Evolutionary conservation across 805 yeast genomes (phyloP).

Genomic region (Ogataea methylovora): DNA sequence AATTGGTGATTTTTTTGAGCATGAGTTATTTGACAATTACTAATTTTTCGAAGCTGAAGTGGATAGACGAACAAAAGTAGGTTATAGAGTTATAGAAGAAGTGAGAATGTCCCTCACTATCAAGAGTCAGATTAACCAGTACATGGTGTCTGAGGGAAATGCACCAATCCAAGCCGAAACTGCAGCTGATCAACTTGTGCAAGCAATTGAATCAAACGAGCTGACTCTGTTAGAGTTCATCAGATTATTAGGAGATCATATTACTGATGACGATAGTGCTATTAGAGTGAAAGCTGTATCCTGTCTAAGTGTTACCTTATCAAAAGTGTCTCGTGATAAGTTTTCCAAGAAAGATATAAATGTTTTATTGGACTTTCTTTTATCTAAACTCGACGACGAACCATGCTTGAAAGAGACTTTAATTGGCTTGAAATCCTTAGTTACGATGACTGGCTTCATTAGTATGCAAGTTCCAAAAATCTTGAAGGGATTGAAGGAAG

Average conservation of each 20-base stretch:
- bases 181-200: constrained; percentile 22
- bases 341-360: constrained; percentile 36
- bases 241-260: constrained; percentile 35
- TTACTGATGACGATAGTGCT: constrained; percentile 39
- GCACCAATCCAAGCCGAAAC: constrained; percentile 22
- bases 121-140: constrained; percentile 24
- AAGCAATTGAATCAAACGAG: constrained; percentile 13
- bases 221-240: constrained; percentile 36
- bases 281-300: constrained; percentile 32
- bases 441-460: constrained; percentile 42
- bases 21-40: too few species aligned
- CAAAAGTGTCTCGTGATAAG: constrained; percentile 15
- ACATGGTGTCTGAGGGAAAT: constrained; percentile 32
- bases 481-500: constrained; percentile 26
- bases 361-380: constrained; percentile 49
- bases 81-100: not conserved
- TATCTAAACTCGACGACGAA: constrained; percentile 62
- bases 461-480: constrained; percentile 29
- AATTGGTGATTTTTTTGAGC: too few species aligned
- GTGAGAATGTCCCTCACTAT: constrained; percentile 14
- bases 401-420: constrained; percentile 44
- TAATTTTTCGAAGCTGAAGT: too few species aligned
- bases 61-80: too few species aligned
- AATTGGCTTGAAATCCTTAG: constrained; percentile 44
- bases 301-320: constrained; percentile 33